These are phyloP conservation scores for Ceratocystis cubensis DNA, from an alignment of 2,329 filamentous ascomycete species.

Conservation along the genomic window DNA sequence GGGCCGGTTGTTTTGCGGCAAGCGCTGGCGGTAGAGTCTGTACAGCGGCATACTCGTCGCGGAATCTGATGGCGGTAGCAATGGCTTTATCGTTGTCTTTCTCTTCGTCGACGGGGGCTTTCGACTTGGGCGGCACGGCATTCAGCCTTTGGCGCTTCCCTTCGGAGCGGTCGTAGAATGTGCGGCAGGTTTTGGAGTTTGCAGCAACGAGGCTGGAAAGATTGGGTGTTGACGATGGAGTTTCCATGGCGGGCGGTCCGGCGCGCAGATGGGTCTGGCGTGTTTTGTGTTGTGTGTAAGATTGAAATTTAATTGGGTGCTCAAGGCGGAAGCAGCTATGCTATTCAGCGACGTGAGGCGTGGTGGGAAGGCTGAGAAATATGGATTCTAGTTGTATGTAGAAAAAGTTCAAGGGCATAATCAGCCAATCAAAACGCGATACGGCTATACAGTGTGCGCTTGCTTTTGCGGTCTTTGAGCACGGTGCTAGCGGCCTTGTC, in stretches of 20 bases:
- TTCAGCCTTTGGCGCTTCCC: conserved; percentile 32
- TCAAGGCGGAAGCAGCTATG: background rate
- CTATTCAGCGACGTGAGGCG: background rate
- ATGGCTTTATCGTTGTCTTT: conserved; percentile 23
- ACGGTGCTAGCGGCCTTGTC: background rate
- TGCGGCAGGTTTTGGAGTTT: conserved; percentile 20
- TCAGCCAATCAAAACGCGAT: conserved; percentile 5
- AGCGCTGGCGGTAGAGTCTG: conserved; percentile 65
- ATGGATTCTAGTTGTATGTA: background rate
- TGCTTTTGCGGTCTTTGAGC: background rate
- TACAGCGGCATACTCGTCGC: conserved; percentile 65
- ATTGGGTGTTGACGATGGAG: conserved; percentile 14
- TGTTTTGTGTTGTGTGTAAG: background rate
- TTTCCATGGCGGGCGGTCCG: conserved; percentile 12
- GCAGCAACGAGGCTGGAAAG: conserved; percentile 19
- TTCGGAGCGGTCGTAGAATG: conserved; percentile 22
- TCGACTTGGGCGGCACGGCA: conserved; percentile 25
- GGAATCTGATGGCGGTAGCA: conserved; percentile 39
- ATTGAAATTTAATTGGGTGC: background rate
- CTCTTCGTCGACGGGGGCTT: background rate
- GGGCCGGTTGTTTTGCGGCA: conserved; percentile 60
- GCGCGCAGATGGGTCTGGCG: background rate
- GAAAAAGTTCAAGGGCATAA: background rate
- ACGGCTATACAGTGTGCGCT: background rate
- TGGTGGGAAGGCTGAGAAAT: background rate